Base-by-base conservation (phyloP, 2,329 filamentous ascomycete genomes). In the Trichoderma lentiforme region DNA sequence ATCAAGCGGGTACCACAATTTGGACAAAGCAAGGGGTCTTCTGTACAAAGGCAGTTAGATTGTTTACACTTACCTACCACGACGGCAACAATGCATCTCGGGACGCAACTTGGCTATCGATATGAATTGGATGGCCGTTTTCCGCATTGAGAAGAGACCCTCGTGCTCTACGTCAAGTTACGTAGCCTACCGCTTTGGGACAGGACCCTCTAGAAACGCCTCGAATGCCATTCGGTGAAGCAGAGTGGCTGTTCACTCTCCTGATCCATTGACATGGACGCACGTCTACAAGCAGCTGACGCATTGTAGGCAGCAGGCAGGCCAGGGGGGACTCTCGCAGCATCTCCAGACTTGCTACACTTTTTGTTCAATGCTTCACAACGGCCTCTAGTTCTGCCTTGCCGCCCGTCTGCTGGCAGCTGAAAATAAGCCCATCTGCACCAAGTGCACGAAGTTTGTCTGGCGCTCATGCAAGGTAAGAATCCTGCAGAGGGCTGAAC, bases 401-500 rank as follows among this genome's bases (percentile, higher is more conserved):
- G 64, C n/a, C n/a, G 57, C 43, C 51, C 64, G 26, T 57, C 64
- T 36, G 24, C 64, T 36, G 24, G 24, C 34, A 57, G 32, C 51
- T 57, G 24, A 30, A 51, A 28, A 39, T 67, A 57, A 57, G 51
- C 64, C 51, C 30, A 67, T 26, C 32, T 64, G n/a, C 62, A 47
- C 43, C 43, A 21, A 51, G 11, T 51, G 11, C 62, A 11, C 28
- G 18, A n/a, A 63, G 36, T 63, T 30, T 63, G 61, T 47, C 21
- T 53, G 43, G 62, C 39, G 26, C 39, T 28, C 28, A 57, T 47
- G 53, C 53, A 32, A 47, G 34, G 56, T 32, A 24, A 68, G 53
- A 60, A 60, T 68, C 65, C 53, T 68, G 53, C 65, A 68, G 56
- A 68, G 53, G 64, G 65, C 65, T 43, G 36, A 47, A 60, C 65